Evolutionary conservation across 1,284 basidiomycete species (phyloP).

Genomic region (Apiotrichum domesticum): DNA sequence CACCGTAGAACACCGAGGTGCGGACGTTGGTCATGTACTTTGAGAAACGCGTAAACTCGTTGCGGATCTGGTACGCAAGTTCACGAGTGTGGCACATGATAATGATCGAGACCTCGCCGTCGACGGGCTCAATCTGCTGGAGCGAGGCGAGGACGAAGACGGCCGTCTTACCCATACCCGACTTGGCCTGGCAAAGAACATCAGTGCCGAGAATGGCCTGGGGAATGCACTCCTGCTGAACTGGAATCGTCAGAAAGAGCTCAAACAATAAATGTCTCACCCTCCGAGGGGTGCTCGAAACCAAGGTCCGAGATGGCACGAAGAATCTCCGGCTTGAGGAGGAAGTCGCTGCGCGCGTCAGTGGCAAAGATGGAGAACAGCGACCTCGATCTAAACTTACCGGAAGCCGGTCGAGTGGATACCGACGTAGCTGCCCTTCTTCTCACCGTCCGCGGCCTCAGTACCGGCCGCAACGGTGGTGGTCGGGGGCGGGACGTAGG

Average conservation of each 20-base stretch:
- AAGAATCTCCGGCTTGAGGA: slow-evolving; percentile 93
- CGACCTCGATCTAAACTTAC: slow-evolving; percentile 50
- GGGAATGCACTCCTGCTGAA: slow-evolving; percentile 99
- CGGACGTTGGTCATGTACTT: slow-evolving; percentile 99
- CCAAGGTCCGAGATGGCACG: slow-evolving; percentile 97
- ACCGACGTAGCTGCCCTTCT: slow-evolving; percentile 95
- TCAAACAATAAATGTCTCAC: slow-evolving; percentile 50
- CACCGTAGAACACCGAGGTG: slow-evolving; percentile 96
- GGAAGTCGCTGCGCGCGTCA: slow-evolving; percentile 66
- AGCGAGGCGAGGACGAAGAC: slow-evolving; percentile 97
- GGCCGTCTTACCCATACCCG: slow-evolving; percentile 99
- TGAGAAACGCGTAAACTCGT: slow-evolving; percentile 97
- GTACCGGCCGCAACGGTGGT: slow-evolving; percentile 54
- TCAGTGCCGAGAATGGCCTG: slow-evolving; percentile 99
- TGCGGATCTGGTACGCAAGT: slow-evolving; percentile 99
- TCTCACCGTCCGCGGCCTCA: slow-evolving; percentile 64
- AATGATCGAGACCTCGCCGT: slow-evolving; percentile 95
- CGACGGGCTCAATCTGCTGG: slow-evolving; percentile 96
- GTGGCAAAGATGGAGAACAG: slow-evolving; percentile 19
- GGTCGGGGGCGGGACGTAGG: slow-evolving; percentile 56
- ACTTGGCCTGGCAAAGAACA: slow-evolving; percentile 98
- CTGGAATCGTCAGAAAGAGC: slow-evolving; percentile 49
- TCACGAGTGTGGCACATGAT: slow-evolving; percentile 99
- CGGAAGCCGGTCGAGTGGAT: slow-evolving; percentile 95
- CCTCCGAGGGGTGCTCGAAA: slow-evolving; percentile 99